Evolutionary conservation across 176 grass and related monocot species (phyloP).

Genomic region (Hyparrhenia diplandra): DNA sequence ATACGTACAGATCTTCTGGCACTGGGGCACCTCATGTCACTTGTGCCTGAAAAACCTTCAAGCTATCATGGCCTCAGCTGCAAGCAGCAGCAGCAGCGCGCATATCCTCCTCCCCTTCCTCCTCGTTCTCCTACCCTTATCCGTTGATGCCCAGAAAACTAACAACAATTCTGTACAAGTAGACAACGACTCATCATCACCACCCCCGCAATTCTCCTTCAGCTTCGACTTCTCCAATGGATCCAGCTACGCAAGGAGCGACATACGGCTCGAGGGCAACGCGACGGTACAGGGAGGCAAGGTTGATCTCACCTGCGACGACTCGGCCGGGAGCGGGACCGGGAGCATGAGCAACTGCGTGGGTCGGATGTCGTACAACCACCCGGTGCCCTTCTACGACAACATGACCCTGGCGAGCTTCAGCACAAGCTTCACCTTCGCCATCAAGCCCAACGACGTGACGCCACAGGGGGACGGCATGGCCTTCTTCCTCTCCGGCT

Average conservation of each 20-base stretch:
- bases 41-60: too few relatives aligned
- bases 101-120: not conserved
- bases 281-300: not conserved
- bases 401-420: not conserved
- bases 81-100: not conserved
- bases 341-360: not conserved
- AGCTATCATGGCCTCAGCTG: not conserved
- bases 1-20: too few relatives aligned
- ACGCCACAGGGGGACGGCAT: not conserved
- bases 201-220: not conserved
- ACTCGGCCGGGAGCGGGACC: not conserved
- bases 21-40: too few relatives aligned
- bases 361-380: too few relatives aligned
- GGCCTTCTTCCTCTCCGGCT: not conserved
- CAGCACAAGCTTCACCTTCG: slow-evolving; percentile 2
- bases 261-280: not conserved
- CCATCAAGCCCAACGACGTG: not conserved
- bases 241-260: not conserved
- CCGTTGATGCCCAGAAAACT: not conserved
- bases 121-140: not conserved
- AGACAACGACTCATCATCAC: not conserved
- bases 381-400: not conserved
- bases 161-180: not conserved
- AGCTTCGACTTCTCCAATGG: not conserved
- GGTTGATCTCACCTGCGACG: not conserved